Conservation (phyloP, 2,329 filamentous ascomycete genomes). For the Hyphodiscus sp. region DNA sequence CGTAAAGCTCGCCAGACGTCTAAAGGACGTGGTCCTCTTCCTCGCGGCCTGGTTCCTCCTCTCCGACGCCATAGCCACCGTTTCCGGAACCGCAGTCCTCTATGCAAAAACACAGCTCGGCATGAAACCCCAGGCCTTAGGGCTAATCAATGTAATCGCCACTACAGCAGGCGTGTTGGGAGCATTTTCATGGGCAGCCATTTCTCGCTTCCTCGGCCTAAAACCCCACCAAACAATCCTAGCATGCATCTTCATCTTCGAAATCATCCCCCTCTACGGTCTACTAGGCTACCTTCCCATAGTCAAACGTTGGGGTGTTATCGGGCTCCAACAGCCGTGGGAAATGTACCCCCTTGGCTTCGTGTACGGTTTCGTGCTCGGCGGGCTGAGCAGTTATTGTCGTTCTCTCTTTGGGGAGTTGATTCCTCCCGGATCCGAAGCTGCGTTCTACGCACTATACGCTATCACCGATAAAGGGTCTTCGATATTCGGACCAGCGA, state of each 20-base stretch:
- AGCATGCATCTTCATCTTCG: conserved; percentile 84
- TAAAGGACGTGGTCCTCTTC: conserved; percentile 71
- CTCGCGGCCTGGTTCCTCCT: conserved; percentile 90
- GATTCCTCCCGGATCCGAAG: conserved; percentile 89
- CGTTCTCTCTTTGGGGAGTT: conserved; percentile 88
- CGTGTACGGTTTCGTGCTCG: conserved; percentile 88
- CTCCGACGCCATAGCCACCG: conserved; percentile 89
- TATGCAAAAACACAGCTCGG: conserved; percentile 91
- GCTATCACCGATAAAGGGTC: conserved; percentile 85
- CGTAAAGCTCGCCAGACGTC: conserved; percentile 62
- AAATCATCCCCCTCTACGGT: conserved; percentile 88
- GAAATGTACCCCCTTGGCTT: conserved; percentile 93
- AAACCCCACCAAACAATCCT: conserved; percentile 83
- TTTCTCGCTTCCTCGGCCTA: conserved; percentile 64
- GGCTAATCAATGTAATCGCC: conserved; percentile 88
- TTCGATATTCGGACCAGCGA: conserved; percentile 86
- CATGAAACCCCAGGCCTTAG: conserved; percentile 83
- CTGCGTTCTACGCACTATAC: conserved; percentile 74
- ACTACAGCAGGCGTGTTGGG: conserved; percentile 79
- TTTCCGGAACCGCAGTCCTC: conserved; percentile 87
- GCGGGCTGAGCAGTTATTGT: conserved; percentile 88
- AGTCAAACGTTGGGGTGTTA: conserved; percentile 64
- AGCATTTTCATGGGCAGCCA: conserved; percentile 80
- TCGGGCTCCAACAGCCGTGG: conserved; percentile 89
- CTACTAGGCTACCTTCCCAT: conserved; percentile 81